Percentiles rank a stretch among this genome's conserved stretches.
Conservation (phyloP, 306 rosid species). For the Vicia villosa region DNA sequence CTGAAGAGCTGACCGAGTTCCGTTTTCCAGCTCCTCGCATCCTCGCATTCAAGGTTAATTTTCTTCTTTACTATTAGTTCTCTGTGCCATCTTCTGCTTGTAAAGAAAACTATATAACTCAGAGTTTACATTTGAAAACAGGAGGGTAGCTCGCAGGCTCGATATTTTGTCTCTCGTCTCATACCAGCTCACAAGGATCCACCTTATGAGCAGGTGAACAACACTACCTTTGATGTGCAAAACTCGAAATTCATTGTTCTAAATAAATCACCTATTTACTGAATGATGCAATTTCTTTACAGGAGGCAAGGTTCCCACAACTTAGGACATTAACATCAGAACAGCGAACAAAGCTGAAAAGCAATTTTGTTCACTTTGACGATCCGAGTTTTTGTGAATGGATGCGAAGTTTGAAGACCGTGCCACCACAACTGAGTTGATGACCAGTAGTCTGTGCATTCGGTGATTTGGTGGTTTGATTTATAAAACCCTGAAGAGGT, state of each 20-base stretch:
- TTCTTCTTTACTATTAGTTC: not conserved
- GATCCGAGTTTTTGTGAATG: conserved; percentile 96
- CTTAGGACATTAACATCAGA: conserved; percentile 68
- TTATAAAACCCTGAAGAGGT: conserved; percentile 28
- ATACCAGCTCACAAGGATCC: conserved; percentile 98
- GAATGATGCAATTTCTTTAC: conserved; percentile 38
- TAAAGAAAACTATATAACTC: conserved; percentile 34
- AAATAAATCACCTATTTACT: not conserved
- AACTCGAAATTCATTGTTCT: not conserved
- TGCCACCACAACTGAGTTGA: conserved; percentile 90
- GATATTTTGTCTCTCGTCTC: conserved; percentile 92
- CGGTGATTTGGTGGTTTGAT: conserved; percentile 30
- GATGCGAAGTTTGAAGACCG: conserved; percentile 78
- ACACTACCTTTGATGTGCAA: conserved; percentile 1
- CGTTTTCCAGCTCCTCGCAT: conserved; percentile 98
- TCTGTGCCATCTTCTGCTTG: conserved; percentile 12
- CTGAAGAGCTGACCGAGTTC: conserved; percentile 86
- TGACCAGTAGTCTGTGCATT: not conserved
- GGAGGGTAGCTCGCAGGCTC: conserved; percentile 99
- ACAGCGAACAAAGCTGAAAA: conserved; percentile 84
- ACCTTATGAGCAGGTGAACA: conserved; percentile 95
- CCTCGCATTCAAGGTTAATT: conserved; percentile 84
- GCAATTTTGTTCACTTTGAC: conserved; percentile 88
- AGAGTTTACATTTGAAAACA: conserved; percentile 48
- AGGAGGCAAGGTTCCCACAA: conserved; percentile 96